Conservation (phyloP, 2,329 filamentous ascomycete species). For the Didymella pomorum region DNA sequence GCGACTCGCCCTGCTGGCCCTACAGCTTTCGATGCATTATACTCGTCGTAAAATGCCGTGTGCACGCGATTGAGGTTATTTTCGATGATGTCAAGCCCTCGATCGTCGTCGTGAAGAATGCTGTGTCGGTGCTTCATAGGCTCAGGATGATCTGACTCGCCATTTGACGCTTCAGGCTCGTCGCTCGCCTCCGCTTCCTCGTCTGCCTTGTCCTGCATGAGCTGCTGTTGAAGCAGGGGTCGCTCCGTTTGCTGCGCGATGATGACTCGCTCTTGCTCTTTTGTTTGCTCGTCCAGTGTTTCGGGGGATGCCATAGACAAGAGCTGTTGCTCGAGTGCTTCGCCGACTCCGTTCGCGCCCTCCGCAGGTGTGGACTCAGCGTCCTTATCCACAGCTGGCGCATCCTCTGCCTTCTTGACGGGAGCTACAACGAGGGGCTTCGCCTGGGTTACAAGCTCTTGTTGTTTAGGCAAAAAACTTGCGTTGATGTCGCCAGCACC, state of each 20-base stretch:
- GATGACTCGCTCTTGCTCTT: conserved; percentile 86
- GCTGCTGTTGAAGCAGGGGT: conserved; percentile 89
- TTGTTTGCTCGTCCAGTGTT: conserved; percentile 77
- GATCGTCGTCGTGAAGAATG: conserved; percentile 86
- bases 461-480: conserved; percentile 86
- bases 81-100: conserved; percentile 79
- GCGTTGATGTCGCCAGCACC: conserved; percentile 99
- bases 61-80: conserved; percentile 80
- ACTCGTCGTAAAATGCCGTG: conserved; percentile 80
- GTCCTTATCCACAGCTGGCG: conserved; percentile 33
- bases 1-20: conserved; percentile 57
- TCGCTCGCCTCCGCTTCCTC: conserved; percentile 65
- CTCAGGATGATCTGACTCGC: conserved; percentile 44
- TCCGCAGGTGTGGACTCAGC: conserved; percentile 28
- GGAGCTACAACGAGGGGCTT: conserved; percentile 31
- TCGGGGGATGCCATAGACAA: conserved; percentile 78
- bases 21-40: conserved; percentile 65
- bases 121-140: conserved; percentile 69
- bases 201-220: conserved; percentile 86
- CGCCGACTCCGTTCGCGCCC: conserved; percentile 56
- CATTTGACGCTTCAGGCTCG: conserved; percentile 51
- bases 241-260: conserved; percentile 89
- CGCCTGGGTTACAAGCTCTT: conserved; percentile 43
- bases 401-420: conserved; percentile 30
- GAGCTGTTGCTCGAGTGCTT: conserved; percentile 75